Percentiles rank a stretch among this genome's conserved stretches.
phyloP scores from a whole-genome alignment of 805 yeast genomes.

The Sungouiella blattae region DNA sequence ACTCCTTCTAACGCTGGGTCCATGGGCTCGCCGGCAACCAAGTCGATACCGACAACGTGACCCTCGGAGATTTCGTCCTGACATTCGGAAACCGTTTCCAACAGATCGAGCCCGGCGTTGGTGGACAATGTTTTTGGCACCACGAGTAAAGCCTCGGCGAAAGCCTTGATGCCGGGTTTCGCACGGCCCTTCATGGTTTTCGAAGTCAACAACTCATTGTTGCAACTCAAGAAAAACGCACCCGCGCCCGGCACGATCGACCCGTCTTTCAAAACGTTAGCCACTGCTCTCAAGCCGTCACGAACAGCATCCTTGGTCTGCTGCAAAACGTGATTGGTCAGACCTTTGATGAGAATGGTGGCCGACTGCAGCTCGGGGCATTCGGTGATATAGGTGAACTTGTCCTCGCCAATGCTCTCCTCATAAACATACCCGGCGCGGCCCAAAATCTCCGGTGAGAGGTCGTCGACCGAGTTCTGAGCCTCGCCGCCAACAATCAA shows the following conservation, averaged over 20 bases:
- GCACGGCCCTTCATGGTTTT: constrained; percentile 74
- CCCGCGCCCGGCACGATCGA: constrained; percentile 96
- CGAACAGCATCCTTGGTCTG: constrained; percentile 97
- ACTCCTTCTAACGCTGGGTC: constrained; percentile 93
- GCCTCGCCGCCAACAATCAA: constrained; percentile 96
- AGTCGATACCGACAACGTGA: constrained; percentile 84
- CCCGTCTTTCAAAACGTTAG: constrained; percentile 83
- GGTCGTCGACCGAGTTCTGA: constrained; percentile 94
- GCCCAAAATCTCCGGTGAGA: constrained; percentile 76
- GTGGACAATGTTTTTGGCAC: constrained; percentile 90
- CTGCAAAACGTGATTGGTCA: constrained; percentile 80
- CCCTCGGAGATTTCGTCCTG: constrained; percentile 86
- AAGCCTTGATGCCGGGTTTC: constrained; percentile 88
- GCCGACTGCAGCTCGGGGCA: constrained; percentile 85
- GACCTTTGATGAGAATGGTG: constrained; percentile 89
- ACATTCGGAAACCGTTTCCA: constrained; percentile 83
- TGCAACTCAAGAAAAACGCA: constrained; percentile 84
- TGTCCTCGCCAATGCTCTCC: constrained; percentile 94
- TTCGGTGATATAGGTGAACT: constrained; percentile 93
- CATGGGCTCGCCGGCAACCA: constrained; percentile 89
- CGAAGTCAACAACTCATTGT: constrained; percentile 55
- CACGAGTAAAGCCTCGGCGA: constrained; percentile 85
- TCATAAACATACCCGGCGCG: constrained; percentile 88
- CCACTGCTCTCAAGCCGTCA: constrained; percentile 93
- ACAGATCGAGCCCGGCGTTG: constrained; percentile 90